Percentiles rank a stretch among this genome's conserved stretches.
phyloP scores from a whole-genome alignment of 306 rosid genomes.

The Acacia acuminata region DNA sequence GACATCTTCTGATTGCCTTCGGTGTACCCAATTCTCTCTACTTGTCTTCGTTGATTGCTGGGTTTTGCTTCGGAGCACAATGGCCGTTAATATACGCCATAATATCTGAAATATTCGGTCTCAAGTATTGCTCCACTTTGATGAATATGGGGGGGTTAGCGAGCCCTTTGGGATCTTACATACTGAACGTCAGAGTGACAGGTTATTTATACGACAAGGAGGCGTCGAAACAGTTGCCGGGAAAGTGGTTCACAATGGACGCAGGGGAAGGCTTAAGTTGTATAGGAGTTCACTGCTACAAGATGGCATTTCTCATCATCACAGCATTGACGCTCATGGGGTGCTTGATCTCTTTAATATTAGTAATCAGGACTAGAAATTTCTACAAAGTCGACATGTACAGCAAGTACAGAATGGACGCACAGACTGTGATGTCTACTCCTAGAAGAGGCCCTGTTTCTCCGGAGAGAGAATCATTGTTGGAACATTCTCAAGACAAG shows the following conservation, averaged over 20 bases:
- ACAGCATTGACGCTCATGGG: slow-evolving; percentile 49
- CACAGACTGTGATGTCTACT: not conserved
- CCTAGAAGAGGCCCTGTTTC: not conserved
- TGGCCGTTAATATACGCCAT: slow-evolving; percentile 70
- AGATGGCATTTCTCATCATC: slow-evolving; percentile 52
- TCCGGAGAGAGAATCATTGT: not conserved
- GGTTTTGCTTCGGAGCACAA: slow-evolving; percentile 68
- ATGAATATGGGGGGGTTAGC: slow-evolving; percentile 52
- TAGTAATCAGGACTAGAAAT: slow-evolving; percentile 57
- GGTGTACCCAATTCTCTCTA: slow-evolving; percentile 62
- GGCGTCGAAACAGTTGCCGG: slow-evolving; percentile 50
- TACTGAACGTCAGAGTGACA: slow-evolving; percentile 57
- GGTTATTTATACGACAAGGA: slow-evolving; percentile 62
- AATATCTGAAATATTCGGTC: slow-evolving; percentile 73
- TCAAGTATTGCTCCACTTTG: slow-evolving; percentile 65
- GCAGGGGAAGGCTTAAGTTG: slow-evolving; percentile 53
- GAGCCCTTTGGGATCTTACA: slow-evolving; percentile 59
- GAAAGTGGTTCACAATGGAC: slow-evolving; percentile 33
- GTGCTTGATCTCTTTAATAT: slow-evolving; percentile 44
- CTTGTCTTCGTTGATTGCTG: slow-evolving; percentile 55
- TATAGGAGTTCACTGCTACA: slow-evolving; percentile 50
- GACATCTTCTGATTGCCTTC: slow-evolving; percentile 64
- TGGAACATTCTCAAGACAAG: not conserved
- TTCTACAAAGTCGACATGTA: slow-evolving; percentile 62
- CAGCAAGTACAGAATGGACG: slow-evolving; percentile 47